Evolutionary conservation across 345 rosid genomes (phyloP).

Genomic region (Boechera divaricarpa): DNA sequence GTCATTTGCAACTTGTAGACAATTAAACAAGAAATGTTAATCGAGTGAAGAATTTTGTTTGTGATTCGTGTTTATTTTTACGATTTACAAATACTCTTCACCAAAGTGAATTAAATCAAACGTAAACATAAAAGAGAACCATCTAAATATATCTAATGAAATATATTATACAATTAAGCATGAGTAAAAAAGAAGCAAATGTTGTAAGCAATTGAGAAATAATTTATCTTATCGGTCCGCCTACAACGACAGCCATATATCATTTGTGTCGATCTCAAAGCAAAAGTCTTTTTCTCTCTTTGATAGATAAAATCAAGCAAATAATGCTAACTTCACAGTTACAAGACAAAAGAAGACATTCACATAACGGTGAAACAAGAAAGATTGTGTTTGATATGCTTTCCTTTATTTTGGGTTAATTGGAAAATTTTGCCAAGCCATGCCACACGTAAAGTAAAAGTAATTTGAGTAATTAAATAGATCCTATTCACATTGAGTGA

Average conservation of each 20-base stretch:
- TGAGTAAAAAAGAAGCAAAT: slow-evolving; percentile 30
- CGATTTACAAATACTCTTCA: not conserved
- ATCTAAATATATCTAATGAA: not conserved
- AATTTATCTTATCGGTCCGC: slow-evolving; percentile 5
- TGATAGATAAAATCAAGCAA: slow-evolving; percentile 14
- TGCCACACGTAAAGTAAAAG: not conserved
- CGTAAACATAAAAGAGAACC: not conserved
- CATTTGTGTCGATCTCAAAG: slow-evolving; percentile 17
- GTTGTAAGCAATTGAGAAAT: slow-evolving; percentile 22
- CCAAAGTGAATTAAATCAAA: not conserved
- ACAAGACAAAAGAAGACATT: slow-evolving; percentile 39
- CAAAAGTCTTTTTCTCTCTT: slow-evolving; percentile 19
- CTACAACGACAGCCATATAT: slow-evolving; percentile 37
- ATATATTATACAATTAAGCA: not conserved
- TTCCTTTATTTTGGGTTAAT: not conserved
- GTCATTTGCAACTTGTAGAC: not conserved
- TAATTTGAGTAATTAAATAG: not conserved
- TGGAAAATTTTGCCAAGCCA: slow-evolving; percentile 11
- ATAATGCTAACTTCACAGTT: slow-evolving; percentile 22
- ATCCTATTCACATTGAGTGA: slow-evolving; percentile 6
- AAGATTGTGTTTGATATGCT: slow-evolving; percentile 29
- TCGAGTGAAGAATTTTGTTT: not conserved
- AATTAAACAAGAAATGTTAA: not conserved
- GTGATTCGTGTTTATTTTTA: not conserved
- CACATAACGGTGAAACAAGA: slow-evolving; percentile 29